Percentiles rank a stretch among this genome's conserved stretches.
phyloP scores from a whole-genome alignment of 2,329 filamentous ascomycete genomes.

The Cladosporium sp. region DNA sequence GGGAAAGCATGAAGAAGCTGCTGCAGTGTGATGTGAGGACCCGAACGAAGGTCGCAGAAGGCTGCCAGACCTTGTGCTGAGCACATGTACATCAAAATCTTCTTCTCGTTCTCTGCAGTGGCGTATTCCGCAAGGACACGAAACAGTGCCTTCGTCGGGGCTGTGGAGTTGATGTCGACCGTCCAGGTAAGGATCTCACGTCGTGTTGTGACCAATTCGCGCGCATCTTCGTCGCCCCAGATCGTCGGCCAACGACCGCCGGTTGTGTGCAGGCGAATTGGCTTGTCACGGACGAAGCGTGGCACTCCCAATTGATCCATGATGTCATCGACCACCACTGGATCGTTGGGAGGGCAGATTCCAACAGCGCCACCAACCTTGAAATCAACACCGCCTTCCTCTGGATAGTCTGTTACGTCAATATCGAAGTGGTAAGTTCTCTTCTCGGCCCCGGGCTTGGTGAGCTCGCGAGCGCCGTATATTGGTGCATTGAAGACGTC shows the following conservation, averaged over 20 bases:
- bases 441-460: slow-evolving; percentile 86
- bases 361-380: slow-evolving; percentile 96
- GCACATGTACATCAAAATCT: slow-evolving; percentile 81
- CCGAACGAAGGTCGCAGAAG: slow-evolving; percentile 91
- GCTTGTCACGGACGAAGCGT: slow-evolving; percentile 79
- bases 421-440: slow-evolving; percentile 96
- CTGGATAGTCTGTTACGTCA: slow-evolving; percentile 91
- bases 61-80: slow-evolving; percentile 86
- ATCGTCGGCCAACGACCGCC: slow-evolving; percentile 93
- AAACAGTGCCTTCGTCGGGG: slow-evolving; percentile 84
- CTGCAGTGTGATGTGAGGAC: slow-evolving; percentile 76
- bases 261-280: slow-evolving; percentile 74
- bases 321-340: slow-evolving; percentile 74
- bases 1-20: slow-evolving; percentile 92
- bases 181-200: slow-evolving; percentile 95
- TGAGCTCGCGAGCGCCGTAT: slow-evolving; percentile 81
- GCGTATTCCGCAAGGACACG: slow-evolving; percentile 85
- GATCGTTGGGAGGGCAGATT: slow-evolving; percentile 83
- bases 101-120: slow-evolving; percentile 76
- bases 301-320: slow-evolving; percentile 81
- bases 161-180: slow-evolving; percentile 86
- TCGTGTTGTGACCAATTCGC: slow-evolving; percentile 85
- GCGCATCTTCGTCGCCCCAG: slow-evolving; percentile 86
- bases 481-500: slow-evolving; percentile 88
- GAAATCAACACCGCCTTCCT: slow-evolving; percentile 83